Base-by-base conservation (phyloP, 257 asterid species). In the Nicotiana attenuata region DNA sequence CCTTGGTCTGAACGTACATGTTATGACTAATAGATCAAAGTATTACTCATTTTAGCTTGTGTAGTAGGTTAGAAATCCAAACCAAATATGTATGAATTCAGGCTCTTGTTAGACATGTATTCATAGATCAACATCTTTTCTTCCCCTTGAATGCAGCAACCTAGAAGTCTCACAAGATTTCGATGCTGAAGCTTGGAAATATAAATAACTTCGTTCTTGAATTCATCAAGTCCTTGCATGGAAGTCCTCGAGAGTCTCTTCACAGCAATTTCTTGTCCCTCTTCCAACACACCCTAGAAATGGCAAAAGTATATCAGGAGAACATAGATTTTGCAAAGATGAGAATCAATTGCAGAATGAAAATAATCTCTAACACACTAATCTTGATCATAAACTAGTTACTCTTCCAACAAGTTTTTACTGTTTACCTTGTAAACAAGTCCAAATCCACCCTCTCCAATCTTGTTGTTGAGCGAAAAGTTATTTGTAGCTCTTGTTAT, bases 201-300 rank as follows among this genome's bases (percentile, higher is more conserved):
- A 83, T 77, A 78, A 63, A 63, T 16, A 29, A 85, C 86, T 80
- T 87, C 90, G 19, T 83, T 87, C 81, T 59, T 87, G 86, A 85
- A 87, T 85, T 87, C 87, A 11, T 79, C 85, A 1, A 71, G 61
- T 47, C 90, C 90, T 85, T 87, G 90, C 24, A 22, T 53, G 4
- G 90, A 87, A 59, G 84, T 50, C 84, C 35, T 80, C 14, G 88
- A 87, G 1, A 55, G 84, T 26, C 90, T 84, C 82, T 87, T 87
- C 66, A 87, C 87, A 2, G 87, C 90, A 17, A 87, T 69, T 87
- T 86, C 85, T 29, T 67, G 82, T 77, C 83, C 83, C 1, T 75
- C 77, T 53, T 84, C 69, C 69, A 86, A 65, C 69, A 47, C 19
- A 16, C 89, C 85, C 87, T 86, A 65, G 33, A 56, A 77, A 29